These are phyloP conservation scores for Saccharum spontaneum DNA, from an alignment of 176 grass and related monocot genomes.

Conservation along the genomic window DNA sequence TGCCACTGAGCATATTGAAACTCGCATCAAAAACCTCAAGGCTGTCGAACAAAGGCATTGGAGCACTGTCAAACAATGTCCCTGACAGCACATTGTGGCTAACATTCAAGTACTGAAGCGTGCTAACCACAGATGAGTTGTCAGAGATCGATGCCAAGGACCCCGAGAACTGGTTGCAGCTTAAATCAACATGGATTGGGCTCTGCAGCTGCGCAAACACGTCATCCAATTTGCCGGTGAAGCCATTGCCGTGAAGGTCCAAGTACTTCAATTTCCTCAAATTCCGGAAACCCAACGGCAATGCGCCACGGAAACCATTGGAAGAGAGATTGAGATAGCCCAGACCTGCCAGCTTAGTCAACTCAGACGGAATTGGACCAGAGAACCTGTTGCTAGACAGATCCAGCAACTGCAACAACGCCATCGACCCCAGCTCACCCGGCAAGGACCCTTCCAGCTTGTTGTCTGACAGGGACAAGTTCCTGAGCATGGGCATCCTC, in stretches of 20 bases:
- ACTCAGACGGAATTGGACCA: constrained; percentile 49
- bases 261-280: constrained; percentile 67
- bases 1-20: constrained; percentile 69
- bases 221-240: constrained; percentile 45
- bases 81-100: constrained; percentile 79
- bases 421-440: constrained; percentile 40
- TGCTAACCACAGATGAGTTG: constrained; percentile 58
- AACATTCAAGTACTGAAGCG: constrained; percentile 71
- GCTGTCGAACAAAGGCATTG: constrained; percentile 66
- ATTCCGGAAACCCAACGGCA: constrained; percentile 61
- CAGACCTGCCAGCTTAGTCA: constrained; percentile 50
- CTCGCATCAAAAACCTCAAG: constrained; percentile 94
- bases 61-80: constrained; percentile 66
- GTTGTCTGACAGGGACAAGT: constrained; percentile 71
- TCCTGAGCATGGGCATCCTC: constrained; percentile 69
- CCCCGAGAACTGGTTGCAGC: constrained; percentile 68
- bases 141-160: constrained; percentile 62
- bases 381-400: constrained; percentile 62
- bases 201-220: constrained; percentile 62
- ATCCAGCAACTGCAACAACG: constrained; percentile 59
- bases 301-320: constrained; percentile 53
- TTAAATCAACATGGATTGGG: constrained; percentile 74
- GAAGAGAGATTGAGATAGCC: constrained; percentile 69
- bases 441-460: constrained; percentile 56
- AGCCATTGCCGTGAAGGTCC: constrained; percentile 60